Conservation (phyloP, 768 basidiomycete species). For the Favolaschia claudopus region DNA sequence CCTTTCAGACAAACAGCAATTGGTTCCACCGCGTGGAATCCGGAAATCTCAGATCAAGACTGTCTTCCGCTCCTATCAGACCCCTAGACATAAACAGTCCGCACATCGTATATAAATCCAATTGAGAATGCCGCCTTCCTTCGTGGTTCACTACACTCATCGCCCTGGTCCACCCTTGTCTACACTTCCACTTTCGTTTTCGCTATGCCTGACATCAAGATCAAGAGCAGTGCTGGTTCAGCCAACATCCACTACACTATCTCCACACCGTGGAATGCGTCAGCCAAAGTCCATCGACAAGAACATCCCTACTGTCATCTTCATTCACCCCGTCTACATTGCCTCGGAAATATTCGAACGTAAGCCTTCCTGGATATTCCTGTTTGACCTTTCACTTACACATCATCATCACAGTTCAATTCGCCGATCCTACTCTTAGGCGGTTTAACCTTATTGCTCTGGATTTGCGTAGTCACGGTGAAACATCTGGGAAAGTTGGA, state of each 20-base stretch:
- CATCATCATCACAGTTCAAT: slow-evolving; percentile 36
- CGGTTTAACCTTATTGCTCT: slow-evolving; percentile 47
- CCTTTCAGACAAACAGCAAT: too few species aligned
- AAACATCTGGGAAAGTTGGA: slow-evolving; percentile 36
- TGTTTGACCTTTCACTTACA: not conserved
- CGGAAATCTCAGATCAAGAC: too few species aligned
- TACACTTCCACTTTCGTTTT: not conserved
- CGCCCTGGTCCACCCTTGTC: not conserved
- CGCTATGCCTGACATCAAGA: slow-evolving; percentile 41
- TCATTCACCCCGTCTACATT: slow-evolving; percentile 46
- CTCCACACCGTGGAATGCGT: slow-evolving; percentile 42
- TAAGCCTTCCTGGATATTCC: slow-evolving; percentile 26
- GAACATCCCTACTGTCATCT: slow-evolving; percentile 45
- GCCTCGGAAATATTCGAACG: slow-evolving; percentile 44
- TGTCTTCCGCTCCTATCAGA: too few species aligned
- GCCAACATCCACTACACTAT: slow-evolving; percentile 44
- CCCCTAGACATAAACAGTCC: too few species aligned
- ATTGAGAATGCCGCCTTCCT: not conserved
- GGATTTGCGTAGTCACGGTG: slow-evolving; percentile 44
- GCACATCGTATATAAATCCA: too few species aligned
- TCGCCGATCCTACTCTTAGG: slow-evolving; percentile 42
- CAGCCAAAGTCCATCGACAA: slow-evolving; percentile 40
- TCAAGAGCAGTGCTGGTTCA: slow-evolving; percentile 38
- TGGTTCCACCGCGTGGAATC: too few species aligned
- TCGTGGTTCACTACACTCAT: not conserved